Evolutionary conservation across 805 yeast species (phyloP), one percentile per base, ranked within the genome.

Genomic region (Candida parachauliodes): DNA sequence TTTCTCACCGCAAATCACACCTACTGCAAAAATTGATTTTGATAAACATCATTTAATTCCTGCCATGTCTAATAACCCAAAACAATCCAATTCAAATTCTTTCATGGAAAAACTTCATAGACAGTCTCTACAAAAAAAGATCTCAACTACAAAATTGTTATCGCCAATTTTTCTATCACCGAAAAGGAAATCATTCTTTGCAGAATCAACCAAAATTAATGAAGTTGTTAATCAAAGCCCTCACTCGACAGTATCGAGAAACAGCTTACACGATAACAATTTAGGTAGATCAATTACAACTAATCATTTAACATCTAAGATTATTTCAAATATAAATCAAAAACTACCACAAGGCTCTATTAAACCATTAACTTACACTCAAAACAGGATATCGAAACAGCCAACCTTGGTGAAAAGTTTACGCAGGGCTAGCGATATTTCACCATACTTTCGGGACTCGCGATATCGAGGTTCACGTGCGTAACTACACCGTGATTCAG

Each of bases 371-470:
- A 12, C 8, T 8, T 8, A 10, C 14, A 5, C 17, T 5, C n/a
- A 27, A 5, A 17, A 27, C n/a, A 18, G 27, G 23, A 15, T 21
- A 4, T 15, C 20, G 5, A 35, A 35, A 31, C 23, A 14, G 19
- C 32, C 39, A 5, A 30, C 39, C 2, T 23, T 34, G 11, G 35
- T n/a, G 16, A 23, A 34, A 29, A 24, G 26, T 11, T 18, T 31
- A 7, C 22, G 29, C 20, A 32, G 33, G 15, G 11, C 19, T 10
- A 38, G 24, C 20, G 37, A 31, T 15, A 30, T 19, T 9, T 34
- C 43, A 6, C 43, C 43, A 17, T 40, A 40, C 18, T 40, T 35
- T 21, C n/a, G n/a, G n/a, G n/a, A n/a, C n/a, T n/a, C n/a, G n/a
- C n/a, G n/a, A n/a, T n/a, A n/a, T n/a, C n/a, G n/a, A n/a, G n/a